Base-by-base conservation (phyloP, 768 basidiomycete species). In the Collybiopsis confluens region DNA sequence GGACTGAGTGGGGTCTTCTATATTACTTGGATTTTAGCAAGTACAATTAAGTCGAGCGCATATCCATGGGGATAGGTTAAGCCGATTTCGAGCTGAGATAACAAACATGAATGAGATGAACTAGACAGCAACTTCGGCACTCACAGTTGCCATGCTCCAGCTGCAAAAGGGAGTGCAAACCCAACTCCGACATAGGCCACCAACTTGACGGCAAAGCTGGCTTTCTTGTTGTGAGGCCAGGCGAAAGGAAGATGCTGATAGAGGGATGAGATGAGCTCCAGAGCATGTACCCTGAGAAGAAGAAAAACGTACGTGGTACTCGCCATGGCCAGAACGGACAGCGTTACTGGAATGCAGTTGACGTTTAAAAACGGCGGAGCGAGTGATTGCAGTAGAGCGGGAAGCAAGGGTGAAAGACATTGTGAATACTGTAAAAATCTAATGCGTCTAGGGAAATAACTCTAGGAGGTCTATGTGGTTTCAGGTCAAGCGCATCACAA, bases 81-180 rank as follows among this genome's bases (percentile, higher is more conserved):
- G n/a, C 24, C 53, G 16, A n/a, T 38, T 33, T 33, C 30, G 6
- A 13, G 30, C 30, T 33, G 30, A n/a, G n/a, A n/a, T n/a, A n/a
- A n/a, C n/a, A n/a, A n/a, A n/a, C n/a, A n/a, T n/a, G n/a, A n/a
- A n/a, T n/a, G n/a, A n/a, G n/a, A n/a, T n/a, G n/a, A n/a, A 33
- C 30, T 33, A 33, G 6, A 33, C 13, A 5, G 13, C 6, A 33
- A 33, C 28, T n/a, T 28, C 36, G 45, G 46, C 16, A 73, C 88
- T 59, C 60, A 90, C 88, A 90, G 58, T 67, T 89, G 87, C 63
- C 76, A 81, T 36, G 63, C 66, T 4, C 80, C 71, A 4, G 86
- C 87, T 51, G 76, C 58, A 67, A 90, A 83, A 24, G 88, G 88
- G 57, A 90, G 79, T 54, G 77, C 66, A 66, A 88, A 87, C 11